phyloP scores from a whole-genome alignment of 345 rosid genomes.

The Citrus cavaleriei region DNA sequence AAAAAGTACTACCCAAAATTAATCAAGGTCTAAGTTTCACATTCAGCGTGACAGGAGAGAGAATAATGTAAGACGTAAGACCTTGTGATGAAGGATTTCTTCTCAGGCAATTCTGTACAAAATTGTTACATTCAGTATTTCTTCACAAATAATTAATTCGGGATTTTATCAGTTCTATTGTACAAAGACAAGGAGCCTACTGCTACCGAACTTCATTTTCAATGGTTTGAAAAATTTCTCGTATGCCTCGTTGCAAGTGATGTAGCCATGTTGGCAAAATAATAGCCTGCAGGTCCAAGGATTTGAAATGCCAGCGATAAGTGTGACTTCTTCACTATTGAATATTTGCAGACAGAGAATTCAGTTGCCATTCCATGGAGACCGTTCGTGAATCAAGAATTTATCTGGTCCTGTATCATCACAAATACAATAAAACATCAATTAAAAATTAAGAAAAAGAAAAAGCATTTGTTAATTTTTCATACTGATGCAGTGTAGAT shows the following conservation, averaged over 20 bases:
- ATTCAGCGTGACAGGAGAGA: neutral
- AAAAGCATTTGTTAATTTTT: neutral
- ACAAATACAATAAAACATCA: neutral
- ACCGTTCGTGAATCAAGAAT: neutral
- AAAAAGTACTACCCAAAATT: neutral
- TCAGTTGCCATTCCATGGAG: neutral
- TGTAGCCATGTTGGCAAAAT: neutral
- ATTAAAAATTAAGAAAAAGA: neutral
- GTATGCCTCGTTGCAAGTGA: neutral
- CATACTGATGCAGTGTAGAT: neutral
- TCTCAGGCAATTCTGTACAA: constrained; percentile 23
- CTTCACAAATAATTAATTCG: neutral
- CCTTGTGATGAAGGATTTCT: neutral
- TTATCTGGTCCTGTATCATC: constrained; percentile 1
- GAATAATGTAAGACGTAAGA: neutral
- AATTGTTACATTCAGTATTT: constrained; percentile 1
- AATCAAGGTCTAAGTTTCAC: neutral
- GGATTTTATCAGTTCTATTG: constrained; percentile 9
- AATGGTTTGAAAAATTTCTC: neutral
- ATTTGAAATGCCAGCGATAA: neutral
- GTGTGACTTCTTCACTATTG: neutral
- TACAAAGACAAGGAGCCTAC: constrained; percentile 11
- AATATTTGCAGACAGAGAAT: neutral
- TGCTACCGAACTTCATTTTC: neutral
- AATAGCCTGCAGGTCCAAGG: neutral